These are phyloP conservation scores for Bruguiera hainesii DNA, from an alignment of 441 rosid genomes.

Conservation along the genomic window DNA sequence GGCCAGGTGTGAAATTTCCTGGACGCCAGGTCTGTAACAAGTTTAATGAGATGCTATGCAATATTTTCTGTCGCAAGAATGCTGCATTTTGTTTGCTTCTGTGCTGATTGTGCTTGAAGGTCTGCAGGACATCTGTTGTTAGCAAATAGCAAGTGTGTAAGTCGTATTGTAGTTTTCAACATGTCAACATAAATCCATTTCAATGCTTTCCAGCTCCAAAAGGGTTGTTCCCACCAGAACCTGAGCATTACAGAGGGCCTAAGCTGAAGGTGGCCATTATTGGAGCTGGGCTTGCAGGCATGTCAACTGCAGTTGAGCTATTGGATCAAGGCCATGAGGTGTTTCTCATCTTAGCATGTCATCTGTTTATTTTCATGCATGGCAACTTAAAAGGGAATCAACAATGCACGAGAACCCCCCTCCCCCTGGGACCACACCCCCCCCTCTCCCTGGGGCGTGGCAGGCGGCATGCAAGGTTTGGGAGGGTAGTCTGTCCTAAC, in stretches of 20 bases:
- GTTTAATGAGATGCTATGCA: too few relatives aligned
- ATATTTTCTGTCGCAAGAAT: too few relatives aligned
- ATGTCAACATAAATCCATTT: constrained; percentile 16
- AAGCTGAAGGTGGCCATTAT: constrained; percentile 96
- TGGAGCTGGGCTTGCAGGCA: constrained; percentile 98
- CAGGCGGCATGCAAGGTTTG: too few relatives aligned
- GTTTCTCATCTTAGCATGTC: constrained; percentile 16
- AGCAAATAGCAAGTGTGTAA: neutral
- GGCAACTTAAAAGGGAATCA: too few relatives aligned
- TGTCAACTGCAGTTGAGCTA: constrained; percentile 98
- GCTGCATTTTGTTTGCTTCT: neutral
- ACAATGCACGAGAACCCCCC: too few relatives aligned
- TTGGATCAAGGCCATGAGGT: constrained; percentile 99
- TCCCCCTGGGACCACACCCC: too few relatives aligned
- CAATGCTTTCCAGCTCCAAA: constrained; percentile 75
- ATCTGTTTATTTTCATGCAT: neutral
- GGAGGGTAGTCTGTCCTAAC: too few relatives aligned
- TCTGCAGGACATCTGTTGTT: constrained; percentile 5
- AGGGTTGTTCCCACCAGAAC: constrained; percentile 96
- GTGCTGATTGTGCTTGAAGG: neutral
- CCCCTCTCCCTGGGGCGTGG: too few relatives aligned
- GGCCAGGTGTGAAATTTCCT: too few relatives aligned
- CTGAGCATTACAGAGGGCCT: constrained; percentile 83
- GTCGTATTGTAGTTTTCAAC: neutral
- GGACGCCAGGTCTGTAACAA: too few relatives aligned